Evolutionary conservation across 441 rosid genomes (phyloP).

Genomic region (Theobroma grandiflorum): DNA sequence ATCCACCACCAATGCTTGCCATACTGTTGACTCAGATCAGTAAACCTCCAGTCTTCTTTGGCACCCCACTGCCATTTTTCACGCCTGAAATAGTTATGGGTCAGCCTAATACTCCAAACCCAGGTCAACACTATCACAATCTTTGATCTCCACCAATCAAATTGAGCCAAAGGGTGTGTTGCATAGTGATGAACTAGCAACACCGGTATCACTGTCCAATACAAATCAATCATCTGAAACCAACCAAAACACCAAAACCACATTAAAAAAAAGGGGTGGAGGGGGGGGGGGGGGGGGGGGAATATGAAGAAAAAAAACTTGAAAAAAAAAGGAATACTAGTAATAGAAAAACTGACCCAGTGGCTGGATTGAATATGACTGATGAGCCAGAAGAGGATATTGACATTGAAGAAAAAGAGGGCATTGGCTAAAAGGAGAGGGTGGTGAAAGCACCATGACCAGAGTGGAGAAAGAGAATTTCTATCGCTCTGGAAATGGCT

Average conservation of each 20-base stretch:
- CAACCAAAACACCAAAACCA: neutral
- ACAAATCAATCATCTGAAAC: conserved; percentile 88
- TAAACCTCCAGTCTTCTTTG: conserved; percentile 94
- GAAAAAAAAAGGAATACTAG: neutral
- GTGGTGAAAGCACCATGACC: conserved; percentile 77
- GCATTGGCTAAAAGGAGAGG: conserved; percentile 80
- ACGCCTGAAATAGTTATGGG: conserved; percentile 89
- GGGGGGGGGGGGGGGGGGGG: no score
- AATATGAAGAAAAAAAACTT: neutral
- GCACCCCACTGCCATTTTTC: conserved; percentile 98
- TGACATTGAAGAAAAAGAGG: conserved; percentile 93
- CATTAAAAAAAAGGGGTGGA: neutral
- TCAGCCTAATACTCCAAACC: conserved; percentile 86
- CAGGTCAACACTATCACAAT: conserved; percentile 66
- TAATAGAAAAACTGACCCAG: conserved; percentile 60
- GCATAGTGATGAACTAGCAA: conserved; percentile 82
- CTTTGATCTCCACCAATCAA: conserved; percentile 69
- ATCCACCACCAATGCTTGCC: conserved; percentile 97
- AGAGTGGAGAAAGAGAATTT: conserved; percentile 42
- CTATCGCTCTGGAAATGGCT: conserved; percentile 30
- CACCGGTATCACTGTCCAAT: conserved; percentile 93
- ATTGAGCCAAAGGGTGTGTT: conserved; percentile 67
- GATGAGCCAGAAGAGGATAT: conserved; percentile 88
- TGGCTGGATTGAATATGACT: conserved; percentile 79
- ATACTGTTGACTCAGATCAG: conserved; percentile 75